Evolutionary conservation across 148 eudicot genomes (phyloP).

Genomic region (Vaccinium macrocarpon): DNA sequence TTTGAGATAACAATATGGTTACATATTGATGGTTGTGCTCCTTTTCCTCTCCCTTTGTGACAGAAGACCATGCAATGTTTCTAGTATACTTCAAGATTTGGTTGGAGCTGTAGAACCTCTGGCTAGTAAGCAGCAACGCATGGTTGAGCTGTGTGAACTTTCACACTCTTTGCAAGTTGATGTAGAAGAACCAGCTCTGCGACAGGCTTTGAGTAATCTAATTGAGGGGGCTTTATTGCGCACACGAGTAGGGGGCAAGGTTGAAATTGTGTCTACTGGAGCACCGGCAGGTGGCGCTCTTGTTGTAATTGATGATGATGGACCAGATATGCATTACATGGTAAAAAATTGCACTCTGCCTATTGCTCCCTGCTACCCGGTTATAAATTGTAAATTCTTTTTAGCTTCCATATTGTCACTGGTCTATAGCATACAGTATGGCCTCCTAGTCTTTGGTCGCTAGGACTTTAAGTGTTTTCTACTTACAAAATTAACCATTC

Average conservation of each 20-base stretch:
- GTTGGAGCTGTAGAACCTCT: conserved; percentile 84
- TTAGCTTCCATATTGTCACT: conserved; percentile 1
- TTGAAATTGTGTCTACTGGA: conserved; percentile 66
- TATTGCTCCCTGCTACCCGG: not conserved
- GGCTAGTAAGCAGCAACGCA: conserved; percentile 69
- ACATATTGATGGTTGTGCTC: not conserved
- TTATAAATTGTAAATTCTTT: not conserved
- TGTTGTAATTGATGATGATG: conserved; percentile 89
- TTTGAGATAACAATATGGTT: not conserved
- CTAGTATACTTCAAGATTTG: conserved; percentile 73
- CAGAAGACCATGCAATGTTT: conserved; percentile 85
- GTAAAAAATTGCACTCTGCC: conserved; percentile 28
- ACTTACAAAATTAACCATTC: not conserved
- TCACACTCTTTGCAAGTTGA: conserved; percentile 52
- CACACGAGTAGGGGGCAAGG: conserved; percentile 70
- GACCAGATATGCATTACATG: conserved; percentile 98
- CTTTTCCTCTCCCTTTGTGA: conserved; percentile 39
- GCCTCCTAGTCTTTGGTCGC: not conserved
- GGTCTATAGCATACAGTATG: not conserved
- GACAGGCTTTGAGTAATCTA: conserved; percentile 89
- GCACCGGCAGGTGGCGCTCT: conserved; percentile 98
- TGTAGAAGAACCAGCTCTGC: conserved; percentile 85
- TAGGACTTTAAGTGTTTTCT: not conserved
- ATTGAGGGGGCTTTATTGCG: conserved; percentile 94
- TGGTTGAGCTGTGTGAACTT: conserved; percentile 51